A percentile compares a stretch with the other conserved stretches of the same genome.
These are phyloP conservation scores for Gastrodia elata DNA, from an alignment of 106 monocot genomes.

Conservation along the genomic window DNA sequence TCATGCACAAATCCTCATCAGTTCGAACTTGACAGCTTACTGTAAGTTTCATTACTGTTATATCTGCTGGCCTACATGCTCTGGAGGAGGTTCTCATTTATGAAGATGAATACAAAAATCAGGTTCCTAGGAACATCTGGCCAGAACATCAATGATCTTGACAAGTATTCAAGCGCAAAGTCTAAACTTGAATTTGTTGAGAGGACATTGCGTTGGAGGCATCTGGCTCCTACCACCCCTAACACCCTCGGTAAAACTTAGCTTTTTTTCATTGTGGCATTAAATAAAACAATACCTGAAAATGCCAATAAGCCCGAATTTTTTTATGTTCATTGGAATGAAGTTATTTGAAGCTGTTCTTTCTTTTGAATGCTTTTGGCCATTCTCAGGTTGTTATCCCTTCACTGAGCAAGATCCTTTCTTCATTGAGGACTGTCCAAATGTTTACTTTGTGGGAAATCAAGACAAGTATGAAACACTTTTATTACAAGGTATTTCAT, in stretches of 20 bases:
- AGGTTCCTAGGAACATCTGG: constrained; percentile 98
- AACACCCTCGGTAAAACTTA: constrained; percentile 78
- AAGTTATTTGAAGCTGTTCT: not conserved
- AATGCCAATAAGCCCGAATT: not conserved
- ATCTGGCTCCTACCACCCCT: constrained; percentile 91
- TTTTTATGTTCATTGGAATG: not conserved
- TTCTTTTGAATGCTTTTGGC: not conserved
- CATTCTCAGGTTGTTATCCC: constrained; percentile 74
- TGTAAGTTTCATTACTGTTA: constrained; percentile 28
- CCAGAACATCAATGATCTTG: constrained; percentile 92
- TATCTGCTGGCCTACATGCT: not conserved
- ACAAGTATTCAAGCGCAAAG: constrained; percentile 80
- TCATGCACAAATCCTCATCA: constrained; percentile 96
- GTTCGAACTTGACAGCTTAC: constrained; percentile 72
- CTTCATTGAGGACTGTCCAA: constrained; percentile 80
- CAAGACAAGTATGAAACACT: constrained; percentile 71
- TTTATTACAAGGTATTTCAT: constrained; percentile 51
- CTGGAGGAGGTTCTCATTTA: not conserved
- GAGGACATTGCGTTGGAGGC: constrained; percentile 93
- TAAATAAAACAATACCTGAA: not conserved
- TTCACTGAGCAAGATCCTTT: constrained; percentile 89
- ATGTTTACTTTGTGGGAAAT: constrained; percentile 89
- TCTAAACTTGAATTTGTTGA: constrained; percentile 83
- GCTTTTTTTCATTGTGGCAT: not conserved
- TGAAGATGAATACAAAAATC: not conserved